Evolutionary conservation across 2,329 filamentous ascomycete species (phyloP), one percentile per base, ranked within the genome.

Genomic region (Pyrenochaeta sp.): DNA sequence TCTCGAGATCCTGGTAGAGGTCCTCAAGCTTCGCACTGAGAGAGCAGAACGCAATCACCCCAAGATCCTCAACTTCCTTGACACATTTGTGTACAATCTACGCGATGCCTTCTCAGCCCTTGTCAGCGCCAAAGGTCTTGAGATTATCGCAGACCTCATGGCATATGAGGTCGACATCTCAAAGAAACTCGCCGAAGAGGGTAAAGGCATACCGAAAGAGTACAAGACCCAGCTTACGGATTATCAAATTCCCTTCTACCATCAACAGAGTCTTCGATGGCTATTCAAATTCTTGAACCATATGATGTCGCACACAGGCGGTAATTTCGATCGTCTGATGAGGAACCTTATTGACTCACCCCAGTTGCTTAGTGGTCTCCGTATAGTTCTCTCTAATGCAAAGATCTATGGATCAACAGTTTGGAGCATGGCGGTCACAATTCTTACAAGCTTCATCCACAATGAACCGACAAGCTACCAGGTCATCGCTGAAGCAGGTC

Each of bases 381-480:
- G 91, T 52, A 85, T 88, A 37, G 91, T 99, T 45, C 90, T 97
- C 62, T 88, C 90, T 62, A 90, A 96, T 69, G 89, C 91, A 37
- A 83, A 83, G 51, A 83, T 89, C 37, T 99, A 93, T 74, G 95
- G 95, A 12, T 95, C 94, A 2, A 90, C 95, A 58, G 92, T 98
- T 5, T 99, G 95, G 95, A 97, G 93, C 48, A 93, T 93, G 74
- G 91, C 93, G 6, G 92, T 97, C 61, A 93, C 90, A 53, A 94
- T 97, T 55, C 82, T 99, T 50, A 95, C 92, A 72, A 94, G 92
- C 68, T 99, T 99, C 77, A 96, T 99, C 69, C 96, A 99, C 79
- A 97, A 98, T 73, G 95, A 99, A 72, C 95, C 95, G 0, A 99
- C 95, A 0, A 99, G 95, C 77, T 99, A 97, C 75, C 90, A 92